Percentiles rank a stretch among this genome's conserved stretches.
phyloP scores from a whole-genome alignment of 2,329 filamentous ascomycete genomes.

The Coniochaeta pulveracea region DNA sequence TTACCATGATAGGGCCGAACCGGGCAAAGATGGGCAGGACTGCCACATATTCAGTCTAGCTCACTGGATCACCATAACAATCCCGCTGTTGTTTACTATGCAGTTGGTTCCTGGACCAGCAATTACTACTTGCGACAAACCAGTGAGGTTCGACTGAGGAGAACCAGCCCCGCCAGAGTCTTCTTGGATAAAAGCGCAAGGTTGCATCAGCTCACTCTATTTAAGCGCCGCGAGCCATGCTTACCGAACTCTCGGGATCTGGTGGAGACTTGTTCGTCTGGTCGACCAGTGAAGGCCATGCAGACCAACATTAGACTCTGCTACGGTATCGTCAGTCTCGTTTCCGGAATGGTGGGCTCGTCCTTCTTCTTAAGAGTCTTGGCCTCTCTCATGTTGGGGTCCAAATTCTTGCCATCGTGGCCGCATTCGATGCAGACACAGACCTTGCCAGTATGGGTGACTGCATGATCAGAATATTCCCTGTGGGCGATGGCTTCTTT shows the following conservation, averaged over 20 bases:
- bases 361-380: neutral
- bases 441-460: constrained; percentile 10
- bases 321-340: too few relatives aligned
- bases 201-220: constrained; percentile 1
- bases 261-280: neutral
- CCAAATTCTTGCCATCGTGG: neutral
- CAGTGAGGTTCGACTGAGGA: neutral
- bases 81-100: constrained; percentile 2
- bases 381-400: neutral
- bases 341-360: neutral
- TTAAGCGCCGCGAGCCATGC: constrained; percentile 2
- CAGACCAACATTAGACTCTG: neutral
- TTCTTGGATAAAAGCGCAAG: constrained; percentile 1
- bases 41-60: constrained; percentile 1
- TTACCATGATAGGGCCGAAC: too few relatives aligned
- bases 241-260: constrained; percentile 1
- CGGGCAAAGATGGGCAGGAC: neutral
- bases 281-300: neutral
- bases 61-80: neutral
- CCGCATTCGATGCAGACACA: neutral
- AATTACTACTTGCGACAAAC: neutral
- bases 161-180: neutral
- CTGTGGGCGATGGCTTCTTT: constrained; percentile 10
- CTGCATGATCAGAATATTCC: constrained; percentile 11
- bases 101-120: neutral